Evolutionary conservation across 2,329 filamentous ascomycete species (phyloP).

Genomic region (Diaporthe amygdali): DNA sequence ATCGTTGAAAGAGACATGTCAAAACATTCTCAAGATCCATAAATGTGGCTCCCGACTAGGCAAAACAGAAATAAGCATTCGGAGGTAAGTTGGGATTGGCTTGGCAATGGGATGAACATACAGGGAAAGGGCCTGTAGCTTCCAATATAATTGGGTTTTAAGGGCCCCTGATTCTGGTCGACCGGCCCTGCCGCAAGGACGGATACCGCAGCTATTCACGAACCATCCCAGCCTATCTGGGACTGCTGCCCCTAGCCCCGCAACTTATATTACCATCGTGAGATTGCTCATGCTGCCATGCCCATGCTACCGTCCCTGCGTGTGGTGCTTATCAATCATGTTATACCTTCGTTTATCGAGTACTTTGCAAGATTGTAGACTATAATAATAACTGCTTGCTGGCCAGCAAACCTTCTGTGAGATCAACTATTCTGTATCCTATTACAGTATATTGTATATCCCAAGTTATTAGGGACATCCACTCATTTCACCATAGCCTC

Average conservation of each 20-base stretch:
- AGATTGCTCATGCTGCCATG: background rate
- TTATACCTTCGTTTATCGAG: background rate
- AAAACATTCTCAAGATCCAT: background rate
- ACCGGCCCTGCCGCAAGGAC: background rate
- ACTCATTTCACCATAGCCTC: background rate
- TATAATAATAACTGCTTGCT: background rate
- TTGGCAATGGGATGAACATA: background rate
- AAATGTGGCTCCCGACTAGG: background rate
- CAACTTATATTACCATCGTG: background rate
- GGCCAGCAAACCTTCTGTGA: background rate
- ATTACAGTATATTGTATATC: background rate
- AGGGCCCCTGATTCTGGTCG: background rate
- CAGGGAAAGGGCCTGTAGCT: background rate
- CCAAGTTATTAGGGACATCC: background rate
- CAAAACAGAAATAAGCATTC: background rate
- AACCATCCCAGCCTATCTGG: background rate
- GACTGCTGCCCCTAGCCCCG: background rate
- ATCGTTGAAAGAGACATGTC: background rate
- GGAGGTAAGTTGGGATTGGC: background rate
- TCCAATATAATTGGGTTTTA: background rate
- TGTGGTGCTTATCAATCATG: background rate
- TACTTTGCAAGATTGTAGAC: background rate
- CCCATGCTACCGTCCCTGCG: background rate
- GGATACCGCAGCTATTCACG: background rate
- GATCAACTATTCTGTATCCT: no score